Conservation (phyloP, 805 yeast species). For the Monosporozyma yasuniensis region DNA sequence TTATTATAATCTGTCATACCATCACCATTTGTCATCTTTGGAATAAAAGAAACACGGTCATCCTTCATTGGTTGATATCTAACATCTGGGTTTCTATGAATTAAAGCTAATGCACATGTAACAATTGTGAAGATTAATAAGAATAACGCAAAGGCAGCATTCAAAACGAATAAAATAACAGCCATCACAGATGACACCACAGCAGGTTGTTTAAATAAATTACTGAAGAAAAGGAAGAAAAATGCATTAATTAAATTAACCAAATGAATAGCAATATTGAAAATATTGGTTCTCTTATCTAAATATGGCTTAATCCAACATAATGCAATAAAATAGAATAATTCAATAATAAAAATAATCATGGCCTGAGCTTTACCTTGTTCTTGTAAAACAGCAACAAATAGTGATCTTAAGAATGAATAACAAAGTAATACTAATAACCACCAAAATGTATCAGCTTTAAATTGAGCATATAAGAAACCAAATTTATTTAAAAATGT, state of each 20-base stretch:
- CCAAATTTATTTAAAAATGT: conserved; percentile 80
- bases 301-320: conserved; percentile 78
- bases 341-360: conserved; percentile 65
- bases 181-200: conserved; percentile 91
- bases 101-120: conserved; percentile 74
- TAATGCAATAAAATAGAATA: conserved; percentile 54
- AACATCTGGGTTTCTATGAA: conserved; percentile 88
- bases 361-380: conserved; percentile 79
- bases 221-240: conserved; percentile 82
- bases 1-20: conserved; percentile 15
- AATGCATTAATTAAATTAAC: conserved; percentile 75
- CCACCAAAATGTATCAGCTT: conserved; percentile 84
- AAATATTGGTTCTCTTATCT: conserved; percentile 91
- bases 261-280: conserved; percentile 77
- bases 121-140: conserved; percentile 78
- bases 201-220: conserved; percentile 72
- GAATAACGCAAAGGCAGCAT: conserved; percentile 80
- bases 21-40: conserved; percentile 41
- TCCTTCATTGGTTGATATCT: conserved; percentile 94
- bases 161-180: conserved; percentile 76
- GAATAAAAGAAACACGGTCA: conserved; percentile 92
- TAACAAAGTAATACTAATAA: conserved; percentile 56
- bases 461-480: conserved; percentile 81
- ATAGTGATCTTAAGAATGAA: conserved; percentile 62
- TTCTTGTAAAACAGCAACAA: conserved; percentile 78